A percentile compares a stretch with the other conserved stretches of the same genome.
Evolutionary conservation across 2,329 filamentous ascomycete species (phyloP).

Genomic region (Tolypocladium amazonense): DNA sequence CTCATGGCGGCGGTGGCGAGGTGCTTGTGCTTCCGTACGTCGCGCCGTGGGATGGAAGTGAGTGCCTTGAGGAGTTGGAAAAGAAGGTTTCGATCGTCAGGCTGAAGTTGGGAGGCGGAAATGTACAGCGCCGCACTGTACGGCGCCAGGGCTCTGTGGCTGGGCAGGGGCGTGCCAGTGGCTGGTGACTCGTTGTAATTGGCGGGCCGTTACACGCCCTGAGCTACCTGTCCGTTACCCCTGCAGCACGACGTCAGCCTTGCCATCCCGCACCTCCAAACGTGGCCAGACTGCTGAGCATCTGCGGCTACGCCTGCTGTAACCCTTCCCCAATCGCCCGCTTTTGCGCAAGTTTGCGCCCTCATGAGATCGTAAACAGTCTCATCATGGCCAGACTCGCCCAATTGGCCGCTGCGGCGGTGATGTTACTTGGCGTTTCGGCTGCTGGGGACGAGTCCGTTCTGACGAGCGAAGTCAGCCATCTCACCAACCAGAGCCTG

Average conservation of each 20-base stretch:
- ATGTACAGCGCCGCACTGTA: not conserved
- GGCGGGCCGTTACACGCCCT: slow-evolving; percentile 5
- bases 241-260: slow-evolving; percentile 11
- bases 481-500: slow-evolving; percentile 67
- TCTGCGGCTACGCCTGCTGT: not conserved
- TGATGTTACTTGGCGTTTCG: slow-evolving; percentile 12
- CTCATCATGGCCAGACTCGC: slow-evolving; percentile 21
- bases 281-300: slow-evolving; percentile 1
- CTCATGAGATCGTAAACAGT: not conserved
- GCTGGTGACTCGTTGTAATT: slow-evolving; percentile 7
- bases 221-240: slow-evolving; percentile 7
- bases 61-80: not conserved
- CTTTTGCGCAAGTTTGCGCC: not conserved
- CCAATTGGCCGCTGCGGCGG: slow-evolving; percentile 18
- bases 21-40: not conserved
- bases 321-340: not conserved
- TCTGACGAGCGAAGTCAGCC: slow-evolving; percentile 37
- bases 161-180: slow-evolving; percentile 1
- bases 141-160: slow-evolving; percentile 9
- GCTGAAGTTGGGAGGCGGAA: not conserved
- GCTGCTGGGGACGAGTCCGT: slow-evolving; percentile 24
- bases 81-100: not conserved
- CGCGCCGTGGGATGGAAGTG: not conserved
- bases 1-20: slow-evolving; percentile 11
- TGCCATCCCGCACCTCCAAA: slow-evolving; percentile 5